Evolutionary conservation across 1,139 yeast genomes (phyloP), one percentile per base, ranked within the genome.

Genomic region (Nakaseomyces nivariensis): DNA sequence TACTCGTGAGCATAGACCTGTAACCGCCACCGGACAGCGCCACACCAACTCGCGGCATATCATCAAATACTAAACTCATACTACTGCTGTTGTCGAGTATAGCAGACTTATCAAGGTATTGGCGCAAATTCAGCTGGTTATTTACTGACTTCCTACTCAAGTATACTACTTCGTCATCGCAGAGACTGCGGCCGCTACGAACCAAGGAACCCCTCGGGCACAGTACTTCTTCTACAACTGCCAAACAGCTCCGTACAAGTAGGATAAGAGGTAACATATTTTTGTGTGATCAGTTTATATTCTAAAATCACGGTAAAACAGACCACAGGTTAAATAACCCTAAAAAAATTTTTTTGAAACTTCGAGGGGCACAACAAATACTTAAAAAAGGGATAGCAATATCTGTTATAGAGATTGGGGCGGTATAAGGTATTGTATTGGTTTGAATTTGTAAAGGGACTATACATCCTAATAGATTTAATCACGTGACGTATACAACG

Each of bases 1-100:
- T 83, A 1, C 84, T 85, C 3, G 76, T 73, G 10, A 84, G 61
- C 79, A 84, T 77, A 1, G 90, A 77, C 52, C 90, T 67, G 57
- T 79, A 82, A 0, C 89, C 88, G 9, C 92, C 92, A 4, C 92
- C 92, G 4, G 89, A 82, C 31, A 84, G 62, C 0, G 85, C 81
- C 8, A 82, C 54, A 0, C 81, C 84, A 11, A 81, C 69, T 7
- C 61, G 67, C 0, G 73, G 69, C 0, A 75, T 69, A 37, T 63
- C 34, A 10, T 31, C 37, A 6, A 10, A 4, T 1, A 43, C 32
- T 5, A n/a, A 8, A 3, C 10, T n/a, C 13, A n/a, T 33, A 33
- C 10, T n/a, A 11, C 22, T 17, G 36, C 4, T 33, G 9, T 33
- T 9, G 36, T 33, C 6, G 36, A 33, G 10, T 29, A 7, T 10